phyloP scores from a whole-genome alignment of 805 yeast species.

The Saturnispora besseyi region DNA sequence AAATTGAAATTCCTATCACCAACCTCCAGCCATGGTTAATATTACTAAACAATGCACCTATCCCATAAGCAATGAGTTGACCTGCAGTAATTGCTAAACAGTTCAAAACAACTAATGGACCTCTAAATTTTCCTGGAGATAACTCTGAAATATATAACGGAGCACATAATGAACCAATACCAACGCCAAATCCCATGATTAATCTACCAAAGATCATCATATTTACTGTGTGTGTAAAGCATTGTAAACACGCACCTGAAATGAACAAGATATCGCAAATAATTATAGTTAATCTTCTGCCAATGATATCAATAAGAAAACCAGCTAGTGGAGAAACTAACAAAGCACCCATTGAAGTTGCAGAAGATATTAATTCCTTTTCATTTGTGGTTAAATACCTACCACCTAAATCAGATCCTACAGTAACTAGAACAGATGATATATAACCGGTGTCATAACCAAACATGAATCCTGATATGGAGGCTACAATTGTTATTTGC shows the following conservation, averaged over 20 bases:
- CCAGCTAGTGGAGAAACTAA: slow-evolving; percentile 76
- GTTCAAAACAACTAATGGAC: slow-evolving; percentile 80
- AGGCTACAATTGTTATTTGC: slow-evolving; percentile 62
- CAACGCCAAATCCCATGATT: slow-evolving; percentile 93
- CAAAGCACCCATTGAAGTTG: slow-evolving; percentile 89
- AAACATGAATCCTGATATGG: slow-evolving; percentile 92
- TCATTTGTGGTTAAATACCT: slow-evolving; percentile 59
- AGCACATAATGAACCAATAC: slow-evolving; percentile 84
- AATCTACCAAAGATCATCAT: slow-evolving; percentile 88
- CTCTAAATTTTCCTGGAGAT: slow-evolving; percentile 88
- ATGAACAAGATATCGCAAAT: slow-evolving; percentile 75
- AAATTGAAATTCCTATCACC: slow-evolving; percentile 78
- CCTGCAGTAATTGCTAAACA: slow-evolving; percentile 91
- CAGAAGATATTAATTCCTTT: slow-evolving; percentile 84
- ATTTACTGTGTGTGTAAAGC: slow-evolving; percentile 74
- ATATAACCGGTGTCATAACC: slow-evolving; percentile 98
- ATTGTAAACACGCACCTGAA: slow-evolving; percentile 77
- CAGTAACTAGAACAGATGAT: slow-evolving; percentile 82
- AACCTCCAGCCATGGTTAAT: slow-evolving; percentile 88
- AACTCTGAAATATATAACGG: slow-evolving; percentile 88
- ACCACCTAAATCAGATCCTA: slow-evolving; percentile 63
- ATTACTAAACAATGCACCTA: slow-evolving; percentile 74
- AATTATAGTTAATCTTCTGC: slow-evolving; percentile 77
- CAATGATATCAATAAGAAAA: slow-evolving; percentile 66
- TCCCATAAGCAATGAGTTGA: slow-evolving; percentile 85